Evolutionary conservation across 2,329 filamentous ascomycete species (phyloP).

Genomic region (Macrophomina phaseolina): DNA sequence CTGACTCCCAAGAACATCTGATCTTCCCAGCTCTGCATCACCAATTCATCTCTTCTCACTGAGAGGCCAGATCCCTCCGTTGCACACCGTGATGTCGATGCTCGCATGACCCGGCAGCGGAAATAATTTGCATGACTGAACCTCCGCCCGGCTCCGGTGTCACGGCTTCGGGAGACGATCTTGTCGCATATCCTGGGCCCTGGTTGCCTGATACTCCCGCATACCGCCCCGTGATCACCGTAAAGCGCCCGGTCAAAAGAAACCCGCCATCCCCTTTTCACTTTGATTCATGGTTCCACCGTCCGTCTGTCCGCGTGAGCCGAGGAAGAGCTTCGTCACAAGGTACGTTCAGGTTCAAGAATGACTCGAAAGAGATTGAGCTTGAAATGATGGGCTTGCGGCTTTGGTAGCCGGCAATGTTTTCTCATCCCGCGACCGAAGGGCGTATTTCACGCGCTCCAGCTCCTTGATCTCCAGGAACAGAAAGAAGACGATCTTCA

Average conservation of each 20-base stretch:
- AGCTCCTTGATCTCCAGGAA: no score
- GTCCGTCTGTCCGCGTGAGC: not conserved
- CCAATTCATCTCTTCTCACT: not conserved
- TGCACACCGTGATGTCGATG: not conserved
- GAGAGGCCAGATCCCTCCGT: not conserved
- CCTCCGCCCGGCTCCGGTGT: not conserved
- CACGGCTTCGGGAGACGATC: slow-evolving; percentile 2
- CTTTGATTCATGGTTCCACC: not conserved
- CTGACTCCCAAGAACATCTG: not conserved
- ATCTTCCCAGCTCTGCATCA: not conserved
- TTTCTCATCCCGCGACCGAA: no score
- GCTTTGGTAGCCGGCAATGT: no score
- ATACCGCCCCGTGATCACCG: not conserved
- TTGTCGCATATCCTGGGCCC: not conserved
- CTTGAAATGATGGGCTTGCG: no score
- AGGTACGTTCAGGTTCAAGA: no score
- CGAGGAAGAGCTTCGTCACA: not conserved
- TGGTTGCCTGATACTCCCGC: slow-evolving; percentile 1
- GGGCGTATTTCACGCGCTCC: no score
- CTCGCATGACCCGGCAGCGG: not conserved
- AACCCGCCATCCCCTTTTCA: not conserved
- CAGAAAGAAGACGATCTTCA: no score
- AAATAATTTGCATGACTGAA: not conserved
- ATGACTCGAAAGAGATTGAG: no score
- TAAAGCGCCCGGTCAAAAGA: not conserved